Evolutionary conservation across 2,329 filamentous ascomycete species (phyloP), one percentile per base, ranked within the genome.

Genomic region (Chrysosphaeria jannelii): DNA sequence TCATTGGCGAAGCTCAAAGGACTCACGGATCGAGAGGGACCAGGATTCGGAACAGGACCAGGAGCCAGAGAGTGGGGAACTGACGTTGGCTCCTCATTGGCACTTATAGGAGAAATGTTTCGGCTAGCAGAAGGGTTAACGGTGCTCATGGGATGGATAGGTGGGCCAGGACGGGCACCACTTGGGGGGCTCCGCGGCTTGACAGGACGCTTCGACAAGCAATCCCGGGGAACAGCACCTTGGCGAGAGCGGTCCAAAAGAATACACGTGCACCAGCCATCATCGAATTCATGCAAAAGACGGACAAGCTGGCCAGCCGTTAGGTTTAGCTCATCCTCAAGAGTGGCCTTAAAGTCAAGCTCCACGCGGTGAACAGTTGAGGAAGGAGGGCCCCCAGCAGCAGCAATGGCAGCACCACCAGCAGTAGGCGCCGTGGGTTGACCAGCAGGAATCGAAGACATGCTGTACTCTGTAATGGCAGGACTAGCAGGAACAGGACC

Each of bases 231-330:
- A 27, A 72, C 75, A 24, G 93, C 85, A 50, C 85, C 85, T 50
- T 93, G 79, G 36, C 72, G 57, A 29, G 76, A 79, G 31, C 78
- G 70, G 44, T 93, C 79, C 36, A 93, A 66, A 32, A 69, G 70
- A 34, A 78, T 71, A 44, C 78, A 91, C 26, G 93, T 72, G 38
- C 79, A 75, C 85, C 85, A 97, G 36, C 85, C 85, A 46, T 97
- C 85, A 39, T 97, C 85, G 37, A 93, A 97, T 45, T 90, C 79
- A 39, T 93, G 81, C 24, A 93, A 53, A 31, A 97, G 51, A 31
- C 81, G 62, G 23, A 93, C 75, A 23, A 97, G 53, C 30, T 88
- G 67, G 24, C 85, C 85, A 27, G 68, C 61, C 30, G 52, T 58
- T 21, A 97, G 55, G 30, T 64, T 71, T 37, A 97, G 53, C 45